Evolutionary conservation across 2,329 filamentous ascomycete species (phyloP), one percentile per base, ranked within the genome.

Genomic region (Ophiostoma ulmi): DNA sequence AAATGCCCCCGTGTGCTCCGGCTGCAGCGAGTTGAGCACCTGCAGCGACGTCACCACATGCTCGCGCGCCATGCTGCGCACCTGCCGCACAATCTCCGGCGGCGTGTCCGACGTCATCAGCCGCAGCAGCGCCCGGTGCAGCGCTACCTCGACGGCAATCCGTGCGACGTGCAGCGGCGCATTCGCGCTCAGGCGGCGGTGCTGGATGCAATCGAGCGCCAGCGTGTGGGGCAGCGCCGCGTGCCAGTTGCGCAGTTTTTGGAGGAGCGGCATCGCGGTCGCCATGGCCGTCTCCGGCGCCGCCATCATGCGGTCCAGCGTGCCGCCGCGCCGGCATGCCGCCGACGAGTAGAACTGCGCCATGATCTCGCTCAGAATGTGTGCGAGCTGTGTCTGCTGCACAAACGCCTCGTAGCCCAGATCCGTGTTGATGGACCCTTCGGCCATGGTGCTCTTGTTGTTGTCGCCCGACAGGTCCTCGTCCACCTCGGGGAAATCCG

Each of bases 401-500:
- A 67, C 65, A 67, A 67, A 67, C 11, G 65, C 65, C 65, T 67
- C 65, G 65, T 67, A 67, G 39, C 65, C 65, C 4, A 67, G 38
- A n/a, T 67, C 65, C 5, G 65, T 67, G 22, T 67, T 67, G 65
- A 67, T 67, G 5, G 65, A 67, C 11, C 65, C 65, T 11, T 67
- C 65, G 65, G 63, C 65, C 65, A 48, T 44, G 38, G 14, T 13
- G 22, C n/a, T 67, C 8, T n/a, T 44, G 4, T 22, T 39, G 1
- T 39, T 22, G 11, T 11, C 3, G 36, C 36, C 26, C 65, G 65
- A 67, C 38, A 48, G 22, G 22, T 69, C 68, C 55, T 69, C 55
- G 55, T 41, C 52, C 17, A 39, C 44, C 67, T 69, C 67, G 67
- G 67, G 48, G 20, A 69, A 63, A n/a, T 82, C 80, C 13, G 78